Percentiles rank a stretch among this genome's conserved stretches.
Conservation (phyloP, 352 stramenopile species). For the Phytopythium mirpurense region DNA sequence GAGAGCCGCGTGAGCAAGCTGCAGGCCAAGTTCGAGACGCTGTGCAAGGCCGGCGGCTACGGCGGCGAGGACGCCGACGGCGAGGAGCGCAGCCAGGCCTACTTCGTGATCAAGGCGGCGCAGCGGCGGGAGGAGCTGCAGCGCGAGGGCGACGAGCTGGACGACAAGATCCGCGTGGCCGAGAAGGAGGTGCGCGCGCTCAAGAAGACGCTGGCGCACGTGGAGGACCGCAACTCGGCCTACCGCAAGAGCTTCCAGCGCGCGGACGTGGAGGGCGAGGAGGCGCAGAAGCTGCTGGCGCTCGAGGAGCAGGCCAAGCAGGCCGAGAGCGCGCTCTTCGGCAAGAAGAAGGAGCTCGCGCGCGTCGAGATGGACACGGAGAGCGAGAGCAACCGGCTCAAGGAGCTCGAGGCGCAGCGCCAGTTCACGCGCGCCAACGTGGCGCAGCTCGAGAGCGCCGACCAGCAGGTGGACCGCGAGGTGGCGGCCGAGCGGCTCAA, state of each 20-base stretch:
- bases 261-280: constrained; percentile 79
- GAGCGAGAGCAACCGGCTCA: constrained; percentile 56
- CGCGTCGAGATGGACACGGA: constrained; percentile 83
- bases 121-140: constrained; percentile 95
- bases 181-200: constrained; percentile 92
- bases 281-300: constrained; percentile 81
- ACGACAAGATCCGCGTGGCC: constrained; percentile 90
- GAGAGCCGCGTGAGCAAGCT: constrained; percentile 87
- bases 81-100: constrained; percentile 89
- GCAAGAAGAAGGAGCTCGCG: constrained; percentile 93
- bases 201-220: constrained; percentile 90
- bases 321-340: constrained; percentile 86
- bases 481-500: constrained; percentile 61
- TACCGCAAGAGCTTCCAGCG: constrained; percentile 93
- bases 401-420: constrained; percentile 60
- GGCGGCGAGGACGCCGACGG: constrained; percentile 59
- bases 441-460: constrained; percentile 49
- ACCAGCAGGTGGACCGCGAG: constrained; percentile 67
- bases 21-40: constrained; percentile 93
- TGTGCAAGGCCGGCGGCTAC: constrained; percentile 73
- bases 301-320: constrained; percentile 88
- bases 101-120: constrained; percentile 95
- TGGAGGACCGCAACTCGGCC: constrained; percentile 92
- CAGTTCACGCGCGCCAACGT: constrained; percentile 64
- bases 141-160: constrained; percentile 92